phyloP scores from a whole-genome alignment of 352 stramenopile genomes.

The Thalassiosira exigua region DNA sequence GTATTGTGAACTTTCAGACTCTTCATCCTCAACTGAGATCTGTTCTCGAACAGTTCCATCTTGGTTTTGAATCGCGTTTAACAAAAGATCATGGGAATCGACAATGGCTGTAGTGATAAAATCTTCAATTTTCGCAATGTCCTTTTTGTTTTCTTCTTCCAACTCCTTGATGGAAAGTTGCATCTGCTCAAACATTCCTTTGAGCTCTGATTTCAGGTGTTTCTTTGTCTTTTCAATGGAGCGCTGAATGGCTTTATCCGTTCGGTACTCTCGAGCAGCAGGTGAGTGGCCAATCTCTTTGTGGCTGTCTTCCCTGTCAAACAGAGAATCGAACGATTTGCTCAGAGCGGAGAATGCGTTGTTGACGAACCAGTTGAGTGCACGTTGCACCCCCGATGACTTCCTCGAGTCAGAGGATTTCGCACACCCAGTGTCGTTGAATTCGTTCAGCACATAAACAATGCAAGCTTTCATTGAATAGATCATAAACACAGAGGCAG shows the following conservation, averaged over 20 bases:
- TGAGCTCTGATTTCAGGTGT: constrained; percentile 20
- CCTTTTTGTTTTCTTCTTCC: constrained; percentile 23
- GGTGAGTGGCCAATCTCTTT: constrained; percentile 6
- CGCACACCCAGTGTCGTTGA: constrained; percentile 18
- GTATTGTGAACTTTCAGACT: neutral
- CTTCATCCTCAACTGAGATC: neutral
- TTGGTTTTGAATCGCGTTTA: neutral
- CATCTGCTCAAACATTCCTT: constrained; percentile 19
- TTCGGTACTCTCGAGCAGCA: constrained; percentile 10
- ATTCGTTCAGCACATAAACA: constrained; percentile 27
- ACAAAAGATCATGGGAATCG: neutral
- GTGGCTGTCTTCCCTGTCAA: constrained; percentile 20
- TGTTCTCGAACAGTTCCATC: neutral
- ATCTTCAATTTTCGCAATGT: constrained; percentile 14
- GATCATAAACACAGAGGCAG: constrained; percentile 7
- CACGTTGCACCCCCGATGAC: neutral
- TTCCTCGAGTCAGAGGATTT: neutral
- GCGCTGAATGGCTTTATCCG: constrained; percentile 11
- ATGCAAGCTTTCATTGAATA: constrained; percentile 7
- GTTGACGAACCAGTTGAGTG: constrained; percentile 26
- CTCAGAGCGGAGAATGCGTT: constrained; percentile 17
- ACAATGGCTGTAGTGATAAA: constrained; percentile 8
- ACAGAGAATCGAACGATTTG: constrained; percentile 22
- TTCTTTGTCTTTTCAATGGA: constrained; percentile 38
- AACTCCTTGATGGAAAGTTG: constrained; percentile 16